Evolutionary conservation across 495 filamentous ascomycete species (phyloP), one percentile per base, ranked within the genome.

Genomic region (Annulohypoxylon moriforme): DNA sequence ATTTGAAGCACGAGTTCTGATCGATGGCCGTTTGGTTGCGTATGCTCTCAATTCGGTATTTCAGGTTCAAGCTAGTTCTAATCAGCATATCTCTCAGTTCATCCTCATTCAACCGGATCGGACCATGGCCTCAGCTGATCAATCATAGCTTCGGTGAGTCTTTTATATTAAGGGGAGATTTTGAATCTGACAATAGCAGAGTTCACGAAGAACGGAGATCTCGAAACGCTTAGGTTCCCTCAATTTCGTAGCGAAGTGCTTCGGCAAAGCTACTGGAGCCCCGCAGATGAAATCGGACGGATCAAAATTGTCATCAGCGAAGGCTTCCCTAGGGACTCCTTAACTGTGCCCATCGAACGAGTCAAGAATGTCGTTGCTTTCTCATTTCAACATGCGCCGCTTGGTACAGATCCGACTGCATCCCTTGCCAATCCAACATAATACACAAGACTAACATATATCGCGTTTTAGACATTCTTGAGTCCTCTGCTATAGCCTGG

Each of bases 331-430:
- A 76, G 85, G 11, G 83, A 86, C 44, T 84, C 84, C 5, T 52
- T 80, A 8, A 75, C 80, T 8, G 76, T 80, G 8, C 88, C 88
- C 0, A 91, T 94, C 64, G 89, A 93, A 71, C 81, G 89, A 44
- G 84, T 92, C 70, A 92, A 89, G 72, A 92, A 94, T 77, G 76
- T 93, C 22, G 87, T 94, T 50, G 86, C 85, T 4, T 94, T 97
- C 76, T 90, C 93, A 6, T 97, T 96, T 71, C 93, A 96, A 75
- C 93, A 95, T 85, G 93, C 92, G 50, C 94, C 94, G 5, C 79
- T 92, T 25, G 85, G 93, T 95, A 81, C 16, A 77, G 84, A 78
- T 14, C 42, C 34, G 14, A 47, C 25, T 50, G 14, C 14, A 24
- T n/a, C 36, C 1, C 29, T n/a, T 33, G 22, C 24, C 63, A n/a